Conservation (phyloP, 768 basidiomycete genomes). For the Exsudoporus frostii region DNA sequence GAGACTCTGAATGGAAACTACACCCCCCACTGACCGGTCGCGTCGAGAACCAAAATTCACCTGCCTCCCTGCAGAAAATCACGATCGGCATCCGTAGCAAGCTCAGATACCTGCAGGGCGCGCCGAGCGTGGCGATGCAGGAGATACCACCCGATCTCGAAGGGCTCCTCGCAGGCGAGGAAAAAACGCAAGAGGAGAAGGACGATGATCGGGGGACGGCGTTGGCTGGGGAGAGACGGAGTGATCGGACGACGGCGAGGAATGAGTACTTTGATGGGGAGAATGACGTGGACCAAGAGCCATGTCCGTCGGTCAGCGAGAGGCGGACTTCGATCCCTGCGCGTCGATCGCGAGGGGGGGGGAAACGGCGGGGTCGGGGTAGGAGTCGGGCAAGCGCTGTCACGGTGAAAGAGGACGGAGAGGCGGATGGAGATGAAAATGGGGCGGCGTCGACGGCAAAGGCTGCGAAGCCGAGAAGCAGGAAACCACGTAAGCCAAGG, state of each 20-base stretch:
- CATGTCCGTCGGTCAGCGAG: slow-evolving; percentile 28
- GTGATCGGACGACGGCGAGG: slow-evolving; percentile 49
- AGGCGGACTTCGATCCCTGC: slow-evolving; percentile 10
- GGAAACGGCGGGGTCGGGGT: slow-evolving; percentile 32
- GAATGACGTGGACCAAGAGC: slow-evolving; percentile 58
- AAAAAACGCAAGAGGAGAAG: slow-evolving; percentile 61
- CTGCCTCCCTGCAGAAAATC: slow-evolving; percentile 80
- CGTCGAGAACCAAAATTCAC: slow-evolving; percentile 90
- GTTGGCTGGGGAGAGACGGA: slow-evolving; percentile 48
- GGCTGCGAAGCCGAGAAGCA: slow-evolving; percentile 33
- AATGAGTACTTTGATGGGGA: slow-evolving; percentile 78
- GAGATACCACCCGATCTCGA: slow-evolving; percentile 93
- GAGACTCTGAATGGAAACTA: slow-evolving; percentile 86
- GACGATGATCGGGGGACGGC: slow-evolving; percentile 65
- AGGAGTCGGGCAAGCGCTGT: slow-evolving; percentile 32
- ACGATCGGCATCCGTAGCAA: slow-evolving; percentile 83
- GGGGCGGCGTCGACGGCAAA: slow-evolving; percentile 22
- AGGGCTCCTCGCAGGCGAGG: slow-evolving; percentile 71
- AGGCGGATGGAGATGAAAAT: slow-evolving; percentile 38
- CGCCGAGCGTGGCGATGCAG: slow-evolving; percentile 95
- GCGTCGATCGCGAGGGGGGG: slow-evolving; percentile 23
- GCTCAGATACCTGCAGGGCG: slow-evolving; percentile 88
- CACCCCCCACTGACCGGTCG: slow-evolving; percentile 90
- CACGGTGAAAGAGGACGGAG: slow-evolving; percentile 32
- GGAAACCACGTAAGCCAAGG: slow-evolving; percentile 25